phyloP scores from a whole-genome alignment of 2,329 filamentous ascomycete genomes.

The Neopestalotiopsis clavispora region DNA sequence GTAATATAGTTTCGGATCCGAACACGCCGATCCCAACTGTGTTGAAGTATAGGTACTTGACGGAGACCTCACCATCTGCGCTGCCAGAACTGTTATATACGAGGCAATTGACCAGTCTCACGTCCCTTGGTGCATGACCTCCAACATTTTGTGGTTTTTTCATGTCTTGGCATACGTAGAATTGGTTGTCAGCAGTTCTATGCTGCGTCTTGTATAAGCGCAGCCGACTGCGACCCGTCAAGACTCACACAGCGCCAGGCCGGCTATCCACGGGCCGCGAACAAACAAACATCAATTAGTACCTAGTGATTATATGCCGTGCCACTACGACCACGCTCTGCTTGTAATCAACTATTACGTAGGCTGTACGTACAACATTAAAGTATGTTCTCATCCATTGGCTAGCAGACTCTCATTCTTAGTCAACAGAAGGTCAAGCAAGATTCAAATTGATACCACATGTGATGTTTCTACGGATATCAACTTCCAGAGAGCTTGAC shows the following conservation, averaged over 20 bases:
- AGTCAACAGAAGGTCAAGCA: neutral
- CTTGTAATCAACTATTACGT: constrained; percentile 1
- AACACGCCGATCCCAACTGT: neutral
- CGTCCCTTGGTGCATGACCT: neutral
- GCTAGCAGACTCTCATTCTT: neutral
- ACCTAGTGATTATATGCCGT: neutral
- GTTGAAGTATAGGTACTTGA: neutral
- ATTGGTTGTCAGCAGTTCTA: neutral
- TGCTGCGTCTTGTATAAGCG: neutral
- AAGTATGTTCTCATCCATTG: neutral
- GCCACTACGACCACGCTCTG: neutral
- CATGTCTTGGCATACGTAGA: neutral
- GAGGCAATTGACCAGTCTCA: neutral
- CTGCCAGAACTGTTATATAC: neutral
- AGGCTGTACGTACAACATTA: constrained; percentile 8
- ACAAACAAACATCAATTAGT: neutral
- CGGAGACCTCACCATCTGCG: neutral
- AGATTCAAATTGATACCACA: neutral
- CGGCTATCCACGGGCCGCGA: neutral
- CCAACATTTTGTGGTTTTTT: neutral
- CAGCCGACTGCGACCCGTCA: neutral
- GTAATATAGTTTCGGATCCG: constrained; percentile 8
- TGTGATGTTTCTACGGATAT: neutral
- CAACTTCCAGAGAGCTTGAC: neutral
- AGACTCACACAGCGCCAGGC: neutral